Evolutionary conservation across 2,329 filamentous ascomycete species (phyloP).

Genomic region (Fusarium chuoi): DNA sequence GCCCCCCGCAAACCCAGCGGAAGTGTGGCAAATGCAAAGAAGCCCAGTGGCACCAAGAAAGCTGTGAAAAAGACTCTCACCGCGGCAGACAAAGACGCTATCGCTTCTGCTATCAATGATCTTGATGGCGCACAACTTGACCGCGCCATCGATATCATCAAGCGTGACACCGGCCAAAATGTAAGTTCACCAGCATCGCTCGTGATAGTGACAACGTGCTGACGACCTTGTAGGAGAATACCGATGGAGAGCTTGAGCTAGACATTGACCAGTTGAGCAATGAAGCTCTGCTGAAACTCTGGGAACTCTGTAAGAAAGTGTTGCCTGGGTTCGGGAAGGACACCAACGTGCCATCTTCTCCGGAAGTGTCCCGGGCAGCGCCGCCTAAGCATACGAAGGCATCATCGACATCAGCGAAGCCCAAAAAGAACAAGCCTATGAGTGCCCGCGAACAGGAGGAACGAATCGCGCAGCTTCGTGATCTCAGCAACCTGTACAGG

Average conservation of each 20-base stretch:
- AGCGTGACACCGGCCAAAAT: constrained; percentile 81
- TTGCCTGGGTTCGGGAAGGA: constrained; percentile 55
- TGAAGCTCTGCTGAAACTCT: constrained; percentile 64
- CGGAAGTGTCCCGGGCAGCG: constrained; percentile 46
- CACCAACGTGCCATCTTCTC: constrained; percentile 42
- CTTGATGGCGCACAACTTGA: constrained; percentile 82
- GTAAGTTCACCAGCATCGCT: constrained; percentile 59
- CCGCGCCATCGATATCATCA: constrained; percentile 88
- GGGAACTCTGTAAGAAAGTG: constrained; percentile 57
- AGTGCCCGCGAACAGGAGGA: constrained; percentile 75
- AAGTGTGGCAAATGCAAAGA: constrained; percentile 49
- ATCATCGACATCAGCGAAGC: constrained; percentile 57
- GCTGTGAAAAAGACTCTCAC: constrained; percentile 67
- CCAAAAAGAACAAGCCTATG: constrained; percentile 82
- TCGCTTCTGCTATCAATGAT: constrained; percentile 85
- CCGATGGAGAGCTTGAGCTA: constrained; percentile 67
- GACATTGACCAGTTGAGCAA: constrained; percentile 68
- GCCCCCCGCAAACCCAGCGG: constrained; percentile 57
- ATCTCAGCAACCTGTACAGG: constrained; percentile 59
- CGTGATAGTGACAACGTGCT: not conserved
- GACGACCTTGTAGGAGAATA: constrained; percentile 60
- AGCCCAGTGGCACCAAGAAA: constrained; percentile 57
- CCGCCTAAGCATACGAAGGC: constrained; percentile 46
- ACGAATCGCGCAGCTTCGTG: constrained; percentile 69
- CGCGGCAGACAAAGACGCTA: constrained; percentile 87